Evolutionary conservation across 345 rosid species (phyloP), one percentile per base, ranked within the genome.

Genomic region (Citrus medica): DNA sequence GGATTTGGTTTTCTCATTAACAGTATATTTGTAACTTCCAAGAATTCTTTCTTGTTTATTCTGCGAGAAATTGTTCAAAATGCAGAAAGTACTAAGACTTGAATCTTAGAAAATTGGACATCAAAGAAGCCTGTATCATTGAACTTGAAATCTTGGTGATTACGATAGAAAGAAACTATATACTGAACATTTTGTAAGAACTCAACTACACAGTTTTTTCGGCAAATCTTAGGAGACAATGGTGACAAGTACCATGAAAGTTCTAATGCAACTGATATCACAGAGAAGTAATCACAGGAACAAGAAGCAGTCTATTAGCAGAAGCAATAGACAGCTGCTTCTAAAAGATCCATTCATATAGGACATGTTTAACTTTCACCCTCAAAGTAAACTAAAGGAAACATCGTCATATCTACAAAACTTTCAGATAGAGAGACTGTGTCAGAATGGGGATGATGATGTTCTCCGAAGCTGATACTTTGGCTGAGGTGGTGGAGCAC

Each of bases 381-480:
- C 48, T 25, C 59, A 30, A 74, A 42, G 60, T 63, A 65, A 76
- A 51, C 63, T 76, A 33, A 65, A 73, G 28, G 38, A 76, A 51
- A 59, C 75, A 67, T 53, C 33, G 30, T 67, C 71, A 60, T 75
- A 79, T 81, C 84, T 84, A 84, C 86, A 84, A 72, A 78, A 78
- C 78, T 71, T 78, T 67, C 74, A 35, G 59, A 64, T 46, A 24
- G 58, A 64, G 72, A 35, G 71, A 28, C 76, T 9, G 62, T 89
- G 66, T 89, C 83, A 92, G 85, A 89, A 85, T 66, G 92, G 80
- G 65, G 93, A 88, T 5, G 97, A 90, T 48, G 92, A 75, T 40
- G 95, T 90, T 82, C 97, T 81, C 6, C 94, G 86, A 48, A 91
- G 94, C 83, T 89, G 95, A 82, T 82, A 84, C 78, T 85, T 93